Conservation (phyloP, 1,139 yeast genomes). For the Pichia cactophila region DNA sequence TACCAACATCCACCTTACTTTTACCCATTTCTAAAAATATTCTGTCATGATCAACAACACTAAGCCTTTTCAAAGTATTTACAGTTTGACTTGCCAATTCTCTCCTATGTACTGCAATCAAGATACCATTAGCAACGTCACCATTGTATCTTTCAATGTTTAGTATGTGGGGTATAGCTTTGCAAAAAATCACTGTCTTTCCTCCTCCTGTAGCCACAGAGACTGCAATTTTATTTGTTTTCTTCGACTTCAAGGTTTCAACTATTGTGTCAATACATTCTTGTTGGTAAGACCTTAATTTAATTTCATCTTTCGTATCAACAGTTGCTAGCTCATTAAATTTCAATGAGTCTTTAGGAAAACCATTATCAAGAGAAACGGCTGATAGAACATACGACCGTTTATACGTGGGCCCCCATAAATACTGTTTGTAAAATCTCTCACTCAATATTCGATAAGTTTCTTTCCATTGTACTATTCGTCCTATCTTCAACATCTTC, state of each 20-base stretch:
- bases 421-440: background rate
- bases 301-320: background rate
- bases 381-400: background rate
- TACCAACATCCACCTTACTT: slow-evolving; percentile 24
- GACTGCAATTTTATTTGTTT: slow-evolving; percentile 61
- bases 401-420: too few species aligned
- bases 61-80: slow-evolving; percentile 36
- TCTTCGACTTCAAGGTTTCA: slow-evolving; percentile 36
- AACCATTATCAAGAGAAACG: background rate
- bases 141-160: slow-evolving; percentile 33
- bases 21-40: slow-evolving; percentile 58
- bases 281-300: slow-evolving; percentile 44
- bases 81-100: slow-evolving; percentile 75
- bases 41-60: slow-evolving; percentile 20
- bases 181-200: slow-evolving; percentile 78
- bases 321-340: background rate
- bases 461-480: too few species aligned
- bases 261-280: slow-evolving; percentile 59
- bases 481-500: too few species aligned
- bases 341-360: background rate
- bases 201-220: slow-evolving; percentile 95
- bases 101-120: slow-evolving; percentile 74
- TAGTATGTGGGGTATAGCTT: slow-evolving; percentile 45
- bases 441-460: background rate
- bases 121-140: slow-evolving; percentile 33